phyloP scores from a whole-genome alignment of 768 basidiomycete species.

The Xerocomellus chrysenteron region DNA sequence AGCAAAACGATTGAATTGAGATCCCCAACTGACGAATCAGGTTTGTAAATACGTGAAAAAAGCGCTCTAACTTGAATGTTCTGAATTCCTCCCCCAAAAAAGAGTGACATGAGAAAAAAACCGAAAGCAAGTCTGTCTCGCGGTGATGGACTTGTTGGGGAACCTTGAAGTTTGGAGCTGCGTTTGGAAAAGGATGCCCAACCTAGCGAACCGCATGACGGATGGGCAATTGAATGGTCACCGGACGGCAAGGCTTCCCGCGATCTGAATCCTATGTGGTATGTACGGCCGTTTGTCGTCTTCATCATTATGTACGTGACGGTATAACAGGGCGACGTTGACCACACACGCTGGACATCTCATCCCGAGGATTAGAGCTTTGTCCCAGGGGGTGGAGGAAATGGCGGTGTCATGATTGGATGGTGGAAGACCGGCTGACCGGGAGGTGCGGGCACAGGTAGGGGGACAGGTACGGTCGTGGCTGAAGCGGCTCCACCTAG shows the following conservation, averaged over 20 bases:
- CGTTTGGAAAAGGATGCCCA: slow-evolving; percentile 5
- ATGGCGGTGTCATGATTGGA: slow-evolving; percentile 32
- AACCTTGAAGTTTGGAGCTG: background rate
- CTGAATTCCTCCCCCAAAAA: background rate
- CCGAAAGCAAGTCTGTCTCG: background rate
- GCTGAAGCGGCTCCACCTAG: slow-evolving; percentile 24
- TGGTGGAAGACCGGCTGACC: slow-evolving; percentile 26
- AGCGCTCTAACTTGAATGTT: no score
- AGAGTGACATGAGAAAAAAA: slow-evolving; percentile 18
- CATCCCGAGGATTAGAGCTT: slow-evolving; percentile 23
- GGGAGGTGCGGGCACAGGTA: slow-evolving; percentile 21
- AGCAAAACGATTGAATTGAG: slow-evolving; percentile 6
- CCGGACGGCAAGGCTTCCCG: slow-evolving; percentile 7
- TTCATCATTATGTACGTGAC: slow-evolving; percentile 24
- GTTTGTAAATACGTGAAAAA: slow-evolving; percentile 1
- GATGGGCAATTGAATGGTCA: background rate
- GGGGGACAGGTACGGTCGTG: slow-evolving; percentile 17
- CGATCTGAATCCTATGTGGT: background rate
- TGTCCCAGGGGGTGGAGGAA: slow-evolving; percentile 31
- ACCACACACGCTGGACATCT: slow-evolving; percentile 1
- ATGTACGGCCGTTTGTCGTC: background rate
- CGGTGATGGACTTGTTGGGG: background rate
- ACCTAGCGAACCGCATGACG: background rate
- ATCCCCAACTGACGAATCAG: background rate
- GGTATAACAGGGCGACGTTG: background rate